These are phyloP conservation scores for Penicillium salamii DNA, from an alignment of 495 filamentous ascomycete genomes.

Conservation along the genomic window DNA sequence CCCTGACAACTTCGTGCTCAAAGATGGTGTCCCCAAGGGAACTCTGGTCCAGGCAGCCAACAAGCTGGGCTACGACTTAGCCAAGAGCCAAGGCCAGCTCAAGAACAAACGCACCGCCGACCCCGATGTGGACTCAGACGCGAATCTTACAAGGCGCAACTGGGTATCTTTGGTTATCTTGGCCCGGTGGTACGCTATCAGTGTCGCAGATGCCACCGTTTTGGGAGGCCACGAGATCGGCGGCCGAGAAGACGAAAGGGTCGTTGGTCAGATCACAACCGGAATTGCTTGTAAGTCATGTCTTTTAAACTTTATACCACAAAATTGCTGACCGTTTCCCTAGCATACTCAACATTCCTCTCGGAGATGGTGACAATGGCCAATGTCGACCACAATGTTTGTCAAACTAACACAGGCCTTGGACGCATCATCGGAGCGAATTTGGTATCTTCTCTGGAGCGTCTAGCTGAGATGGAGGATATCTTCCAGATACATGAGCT, in stretches of 20 bases:
- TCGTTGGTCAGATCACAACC: slow-evolving; percentile 64
- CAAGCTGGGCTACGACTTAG: slow-evolving; percentile 42
- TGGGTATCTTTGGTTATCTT: slow-evolving; percentile 76
- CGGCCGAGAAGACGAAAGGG: slow-evolving; percentile 58
- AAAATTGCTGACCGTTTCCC: slow-evolving; percentile 27
- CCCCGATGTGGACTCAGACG: slow-evolving; percentile 64
- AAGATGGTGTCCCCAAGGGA: slow-evolving; percentile 43
- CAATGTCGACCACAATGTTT: slow-evolving; percentile 35
- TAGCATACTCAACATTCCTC: slow-evolving; percentile 47
- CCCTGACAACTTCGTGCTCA: slow-evolving; percentile 43
- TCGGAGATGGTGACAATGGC: slow-evolving; percentile 39
- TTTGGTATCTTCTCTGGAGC: slow-evolving; percentile 38
- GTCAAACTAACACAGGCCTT: slow-evolving; percentile 39
- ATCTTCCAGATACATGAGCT: slow-evolving; percentile 32
- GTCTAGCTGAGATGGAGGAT: slow-evolving; percentile 38
- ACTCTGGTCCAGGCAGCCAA: slow-evolving; percentile 39
- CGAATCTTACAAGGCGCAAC: slow-evolving; percentile 64
- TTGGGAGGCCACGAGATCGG: slow-evolving; percentile 48
- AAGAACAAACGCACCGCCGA: slow-evolving; percentile 33
- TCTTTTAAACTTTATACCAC: slow-evolving; percentile 39
- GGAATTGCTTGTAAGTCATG: slow-evolving; percentile 65
- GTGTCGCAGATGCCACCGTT: slow-evolving; percentile 61
- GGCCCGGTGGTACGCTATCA: slow-evolving; percentile 72
- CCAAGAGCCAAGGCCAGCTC: slow-evolving; percentile 39
- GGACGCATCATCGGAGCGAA: slow-evolving; percentile 40